Base-by-base conservation (phyloP, 768 basidiomycete genomes). In the Lentinus brumalis region DNA sequence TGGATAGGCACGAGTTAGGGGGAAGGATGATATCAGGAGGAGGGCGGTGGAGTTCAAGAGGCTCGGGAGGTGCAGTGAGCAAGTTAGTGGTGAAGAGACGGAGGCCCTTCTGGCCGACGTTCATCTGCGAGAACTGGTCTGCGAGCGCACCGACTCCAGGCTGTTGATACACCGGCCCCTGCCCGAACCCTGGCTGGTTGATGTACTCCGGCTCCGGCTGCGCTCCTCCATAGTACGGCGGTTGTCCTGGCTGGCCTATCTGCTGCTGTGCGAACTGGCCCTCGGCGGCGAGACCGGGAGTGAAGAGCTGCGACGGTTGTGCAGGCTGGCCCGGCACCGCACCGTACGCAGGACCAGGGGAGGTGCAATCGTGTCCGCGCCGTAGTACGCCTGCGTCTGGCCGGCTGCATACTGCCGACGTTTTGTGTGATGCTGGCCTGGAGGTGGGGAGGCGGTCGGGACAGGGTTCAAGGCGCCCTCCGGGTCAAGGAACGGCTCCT, bases 321-420 rank as follows among this genome's bases (percentile, higher is more conserved):
- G 76, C 76, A 14, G 63, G 71, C 58, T 62, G 80, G 12, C 71
- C 71, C 11, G 77, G 72, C 16, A 71, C 79, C 31, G 75, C 72
- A 30, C 75, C 71, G 57, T 83, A 83, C 31, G 71, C 67, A 11
- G 84, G 80, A 51, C 85, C 79, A 44, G 44, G n/a, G 70, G 82
- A 44, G 78, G 65, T 39, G 71, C 84, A 39, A 75, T 65, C 3
- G 76, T 77, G 30, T 80, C 79, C 11, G 76, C 71, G 39, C 86
- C 84, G 66, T 93, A 93, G 73, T 95, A 95, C 3, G 84, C 93
- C 70, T 94, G 92, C 1, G 94, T 94, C 75, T 97, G 95, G 11
- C 92, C 95, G 4, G 92, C 87, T 51, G 96, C 96, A 73, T 98
- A 98, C 74, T 96, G 94, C 47, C 96, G 88, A 66, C 93, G 89